Evolutionary conservation across 2,329 filamentous ascomycete species (phyloP).

Genomic region (Monosporascus sp.): DNA sequence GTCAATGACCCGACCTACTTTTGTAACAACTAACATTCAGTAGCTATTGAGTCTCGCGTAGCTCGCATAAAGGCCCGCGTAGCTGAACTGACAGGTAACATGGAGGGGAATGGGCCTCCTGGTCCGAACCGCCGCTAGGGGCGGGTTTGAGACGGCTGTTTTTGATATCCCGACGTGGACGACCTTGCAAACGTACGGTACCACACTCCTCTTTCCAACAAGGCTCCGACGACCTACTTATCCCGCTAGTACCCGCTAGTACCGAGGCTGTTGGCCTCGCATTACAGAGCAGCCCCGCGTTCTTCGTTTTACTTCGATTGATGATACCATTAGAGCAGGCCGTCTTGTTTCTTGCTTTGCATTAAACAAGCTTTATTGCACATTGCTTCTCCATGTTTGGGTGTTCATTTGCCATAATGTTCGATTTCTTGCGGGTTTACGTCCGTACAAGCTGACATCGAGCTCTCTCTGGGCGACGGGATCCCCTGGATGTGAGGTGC

Average conservation of each 20-base stretch:
- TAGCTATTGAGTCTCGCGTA: slow-evolving; percentile 92
- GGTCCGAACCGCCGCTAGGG: slow-evolving; percentile 28
- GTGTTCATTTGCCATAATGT: slow-evolving; percentile 9
- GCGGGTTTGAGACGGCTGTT: slow-evolving; percentile 15
- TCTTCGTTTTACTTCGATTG: slow-evolving; percentile 15
- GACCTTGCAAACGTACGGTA: background rate
- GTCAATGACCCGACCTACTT: background rate
- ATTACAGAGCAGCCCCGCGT: slow-evolving; percentile 17
- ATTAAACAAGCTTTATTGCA: slow-evolving; percentile 17
- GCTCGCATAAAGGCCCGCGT: slow-evolving; percentile 97
- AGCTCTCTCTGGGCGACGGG: slow-evolving; percentile 12
- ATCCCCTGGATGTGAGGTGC: slow-evolving; percentile 9
- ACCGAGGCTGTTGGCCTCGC: slow-evolving; percentile 1
- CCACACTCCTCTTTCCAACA: background rate
- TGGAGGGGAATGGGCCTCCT: slow-evolving; percentile 48
- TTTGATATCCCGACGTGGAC: background rate
- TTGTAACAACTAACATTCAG: slow-evolving; percentile 16
- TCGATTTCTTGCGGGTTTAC: background rate
- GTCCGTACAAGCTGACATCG: slow-evolving; percentile 1
- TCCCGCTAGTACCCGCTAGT: slow-evolving; percentile 2
- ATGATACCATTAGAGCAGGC: slow-evolving; percentile 31
- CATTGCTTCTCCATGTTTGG: slow-evolving; percentile 8
- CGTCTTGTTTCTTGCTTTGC: slow-evolving; percentile 13
- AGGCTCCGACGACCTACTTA: background rate
- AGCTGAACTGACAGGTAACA: slow-evolving; percentile 84